Conservation (phyloP, 2,329 filamentous ascomycete species). For the Nigrospora oryzae region DNA sequence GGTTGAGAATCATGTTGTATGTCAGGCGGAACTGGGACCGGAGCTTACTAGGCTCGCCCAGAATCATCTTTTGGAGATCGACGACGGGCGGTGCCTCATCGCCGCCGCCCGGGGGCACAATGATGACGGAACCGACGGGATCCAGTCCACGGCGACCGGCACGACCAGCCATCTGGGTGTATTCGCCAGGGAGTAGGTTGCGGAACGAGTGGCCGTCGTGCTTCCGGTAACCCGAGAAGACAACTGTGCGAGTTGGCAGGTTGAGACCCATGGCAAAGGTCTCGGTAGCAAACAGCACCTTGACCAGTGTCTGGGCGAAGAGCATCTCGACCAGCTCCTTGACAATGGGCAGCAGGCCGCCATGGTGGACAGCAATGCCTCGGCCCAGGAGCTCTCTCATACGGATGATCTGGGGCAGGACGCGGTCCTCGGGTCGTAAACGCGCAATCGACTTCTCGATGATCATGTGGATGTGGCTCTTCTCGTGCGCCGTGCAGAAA, state of each 20-base stretch:
- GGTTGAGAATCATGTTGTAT: constrained; percentile 98
- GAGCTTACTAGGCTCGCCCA: constrained; percentile 90
- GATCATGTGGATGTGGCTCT: constrained; percentile 95
- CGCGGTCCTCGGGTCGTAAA: constrained; percentile 80
- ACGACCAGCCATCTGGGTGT: constrained; percentile 96
- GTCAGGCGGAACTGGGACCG: constrained; percentile 94
- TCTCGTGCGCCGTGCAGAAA: constrained; percentile 86
- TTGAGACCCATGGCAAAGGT: constrained; percentile 99
- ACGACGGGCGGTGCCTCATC: constrained; percentile 84
- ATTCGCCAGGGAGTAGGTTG: constrained; percentile 87
- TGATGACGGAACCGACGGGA: constrained; percentile 86
- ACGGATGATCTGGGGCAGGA: constrained; percentile 85
- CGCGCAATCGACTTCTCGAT: constrained; percentile 91
- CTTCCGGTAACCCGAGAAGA: constrained; percentile 95
- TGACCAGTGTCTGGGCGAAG: constrained; percentile 90
- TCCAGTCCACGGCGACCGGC: constrained; percentile 90
- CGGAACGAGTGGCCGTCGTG: constrained; percentile 90
- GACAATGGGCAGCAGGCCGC: constrained; percentile 87
- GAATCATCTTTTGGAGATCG: constrained; percentile 84
- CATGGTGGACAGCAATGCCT: constrained; percentile 93
- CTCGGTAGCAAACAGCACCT: constrained; percentile 94
- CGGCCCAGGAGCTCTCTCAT: constrained; percentile 77
- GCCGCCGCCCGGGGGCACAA: constrained; percentile 69
- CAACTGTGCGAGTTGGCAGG: constrained; percentile 87
- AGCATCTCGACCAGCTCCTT: constrained; percentile 97